Base-by-base conservation (phyloP, 805 yeast genomes). In the Candida corydali region DNA sequence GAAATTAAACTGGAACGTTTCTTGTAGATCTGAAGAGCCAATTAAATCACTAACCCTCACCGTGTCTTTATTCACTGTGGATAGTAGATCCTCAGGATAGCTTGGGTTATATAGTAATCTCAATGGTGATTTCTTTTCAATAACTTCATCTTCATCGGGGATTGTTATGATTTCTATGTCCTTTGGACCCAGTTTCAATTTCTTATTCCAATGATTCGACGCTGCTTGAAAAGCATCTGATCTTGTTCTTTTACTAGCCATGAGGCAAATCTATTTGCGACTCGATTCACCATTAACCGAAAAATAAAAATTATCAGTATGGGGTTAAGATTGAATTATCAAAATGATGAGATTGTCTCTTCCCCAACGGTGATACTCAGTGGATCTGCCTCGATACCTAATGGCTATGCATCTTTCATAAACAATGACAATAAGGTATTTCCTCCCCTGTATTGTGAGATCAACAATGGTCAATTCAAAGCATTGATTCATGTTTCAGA, bases 371-470 rank as follows among this genome's bases (percentile, higher is more conserved):
- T 64, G 3, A 60, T 67, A 5, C 52, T 67, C 3, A 50, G 57
- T 14, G 73, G 73, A 0, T 29, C 38, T 3, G 52, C 61, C 3
- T 40, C 51, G 5, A 37, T 34, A 8, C 9, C 45, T 7, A 22
- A 26, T 5, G 72, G 72, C 0, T 41, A 59, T 3, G 43, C 67
- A 11, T 52, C 55, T 20, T 58, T 67, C 37, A 43, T 52, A 22
- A 61, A 65, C 37, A 62, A 64, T 45, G 43, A 47, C 8, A 57
- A 57, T 40, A 38, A 45, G 20, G 67, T 64, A 34, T 81, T 79
- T 42, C 95, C 96, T 0, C 75, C 86, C 0, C 81, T 78, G 47
- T 66, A 70, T 37, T 84, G 70, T 49, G 95, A 89, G 41, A 76
- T 88, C 5, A 76, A 78, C 36, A 62, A 73, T 15, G 80, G 82